These are phyloP conservation scores for Neurospora sp. DNA, from an alignment of 495 filamentous ascomycete species.

Conservation along the genomic window DNA sequence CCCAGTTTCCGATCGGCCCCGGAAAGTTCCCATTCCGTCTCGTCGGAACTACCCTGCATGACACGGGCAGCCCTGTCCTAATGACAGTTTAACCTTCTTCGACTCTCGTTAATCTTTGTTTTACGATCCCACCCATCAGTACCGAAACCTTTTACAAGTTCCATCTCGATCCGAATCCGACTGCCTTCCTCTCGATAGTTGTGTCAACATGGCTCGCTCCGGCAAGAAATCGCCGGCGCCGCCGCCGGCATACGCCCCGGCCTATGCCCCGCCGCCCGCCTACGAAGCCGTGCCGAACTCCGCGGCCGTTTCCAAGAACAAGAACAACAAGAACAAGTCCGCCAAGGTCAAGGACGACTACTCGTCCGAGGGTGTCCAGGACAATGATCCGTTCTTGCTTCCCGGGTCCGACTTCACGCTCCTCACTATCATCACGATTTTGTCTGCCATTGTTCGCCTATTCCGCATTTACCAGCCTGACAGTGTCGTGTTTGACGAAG, in stretches of 20 bases:
- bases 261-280: background rate
- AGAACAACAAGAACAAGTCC: slow-evolving; percentile 23
- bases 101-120: slow-evolving; percentile 34
- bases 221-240: slow-evolving; percentile 30
- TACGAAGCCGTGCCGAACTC: background rate
- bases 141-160: background rate
- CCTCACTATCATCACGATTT: slow-evolving; percentile 57
- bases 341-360: slow-evolving; percentile 41
- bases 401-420: slow-evolving; percentile 73
- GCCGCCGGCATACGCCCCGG: slow-evolving; percentile 16
- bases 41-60: slow-evolving; percentile 8
- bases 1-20: slow-evolving; percentile 7
- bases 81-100: slow-evolving; percentile 31
- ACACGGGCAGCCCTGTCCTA: slow-evolving; percentile 26
- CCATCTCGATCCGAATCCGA: background rate
- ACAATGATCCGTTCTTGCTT: slow-evolving; percentile 66
- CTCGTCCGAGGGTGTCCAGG: slow-evolving; percentile 53
- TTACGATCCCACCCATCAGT: slow-evolving; percentile 6
- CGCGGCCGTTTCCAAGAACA: slow-evolving; percentile 13
- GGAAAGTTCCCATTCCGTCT: slow-evolving; percentile 2
- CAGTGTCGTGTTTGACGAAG: slow-evolving; percentile 97
- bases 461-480: slow-evolving; percentile 94
- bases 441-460: slow-evolving; percentile 72
- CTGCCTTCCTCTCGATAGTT: background rate
- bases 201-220: slow-evolving; percentile 30